These are phyloP conservation scores for Alternaria panax DNA, from an alignment of 2,329 filamentous ascomycete species.

Conservation along the genomic window DNA sequence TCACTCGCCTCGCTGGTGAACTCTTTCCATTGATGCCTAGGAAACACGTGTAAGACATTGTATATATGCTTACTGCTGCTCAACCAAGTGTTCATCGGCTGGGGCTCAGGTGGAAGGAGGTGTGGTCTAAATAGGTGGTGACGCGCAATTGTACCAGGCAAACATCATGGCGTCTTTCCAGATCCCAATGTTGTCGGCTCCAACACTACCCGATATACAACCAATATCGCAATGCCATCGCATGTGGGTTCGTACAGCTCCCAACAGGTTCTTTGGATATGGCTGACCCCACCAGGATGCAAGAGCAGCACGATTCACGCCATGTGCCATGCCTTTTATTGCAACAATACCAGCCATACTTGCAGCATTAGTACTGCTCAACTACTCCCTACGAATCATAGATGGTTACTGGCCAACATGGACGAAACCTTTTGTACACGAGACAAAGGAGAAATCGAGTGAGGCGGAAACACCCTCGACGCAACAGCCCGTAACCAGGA, in stretches of 20 bases:
- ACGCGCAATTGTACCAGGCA: constrained; percentile 4
- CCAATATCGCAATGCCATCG: constrained; percentile 35
- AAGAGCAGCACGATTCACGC: constrained; percentile 48
- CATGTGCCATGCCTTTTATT: constrained; percentile 52
- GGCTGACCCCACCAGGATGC: constrained; percentile 40
- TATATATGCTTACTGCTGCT: constrained; percentile 26
- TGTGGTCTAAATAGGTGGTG: constrained; percentile 22
- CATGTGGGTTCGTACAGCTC: constrained; percentile 34
- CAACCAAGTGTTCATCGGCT: constrained; percentile 20
- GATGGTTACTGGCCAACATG: constrained; percentile 56
- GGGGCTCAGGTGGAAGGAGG: constrained; percentile 32
- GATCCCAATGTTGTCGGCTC: constrained; percentile 25
- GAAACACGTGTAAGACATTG: neutral
- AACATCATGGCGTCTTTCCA: constrained; percentile 37
- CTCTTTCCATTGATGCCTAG: constrained; percentile 18
- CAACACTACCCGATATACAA: constrained; percentile 19
- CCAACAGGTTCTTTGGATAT: neutral
- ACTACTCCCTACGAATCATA: constrained; percentile 44
- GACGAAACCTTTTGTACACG: constrained; percentile 59
- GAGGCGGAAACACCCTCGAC: constrained; percentile 39
- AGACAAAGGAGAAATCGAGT: constrained; percentile 39
- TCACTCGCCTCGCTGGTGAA: constrained; percentile 4
- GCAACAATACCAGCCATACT: constrained; percentile 49
- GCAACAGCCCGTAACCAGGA: constrained; percentile 37
- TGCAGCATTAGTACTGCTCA: constrained; percentile 48